Evolutionary conservation across 176 grass and related monocot genomes (phyloP).

Genomic region (Hsuehochloa calcarea): DNA sequence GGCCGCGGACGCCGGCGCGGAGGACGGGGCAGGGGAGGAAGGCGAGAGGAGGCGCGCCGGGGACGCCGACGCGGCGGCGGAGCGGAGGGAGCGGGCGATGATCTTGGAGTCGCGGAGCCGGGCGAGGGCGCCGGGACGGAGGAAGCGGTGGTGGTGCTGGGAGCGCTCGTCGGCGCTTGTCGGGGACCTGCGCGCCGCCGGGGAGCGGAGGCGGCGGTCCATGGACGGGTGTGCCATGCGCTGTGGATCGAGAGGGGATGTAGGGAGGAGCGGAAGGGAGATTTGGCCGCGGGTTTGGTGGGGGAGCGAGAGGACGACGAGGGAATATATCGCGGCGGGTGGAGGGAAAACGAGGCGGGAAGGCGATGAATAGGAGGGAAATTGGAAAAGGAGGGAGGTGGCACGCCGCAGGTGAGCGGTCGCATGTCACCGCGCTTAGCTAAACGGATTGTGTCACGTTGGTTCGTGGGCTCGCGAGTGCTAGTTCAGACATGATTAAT

Average conservation of each 20-base stretch:
- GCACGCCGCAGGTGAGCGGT: not conserved
- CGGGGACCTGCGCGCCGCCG: conserved; percentile 26
- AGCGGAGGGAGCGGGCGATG: conserved; percentile 59
- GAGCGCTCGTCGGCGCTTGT: conserved; percentile 33
- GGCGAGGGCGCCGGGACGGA: conserved; percentile 71
- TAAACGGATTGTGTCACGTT: too few relatives aligned
- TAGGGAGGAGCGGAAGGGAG: not conserved
- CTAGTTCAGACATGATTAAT: too few relatives aligned
- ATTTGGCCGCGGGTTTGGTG: conserved; percentile 3
- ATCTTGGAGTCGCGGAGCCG: conserved; percentile 77
- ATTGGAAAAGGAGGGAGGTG: conserved; percentile 30
- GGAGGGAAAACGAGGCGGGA: conserved; percentile 43
- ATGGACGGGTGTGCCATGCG: conserved; percentile 7
- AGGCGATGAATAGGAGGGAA: conserved; percentile 6
- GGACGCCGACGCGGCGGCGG: not conserved
- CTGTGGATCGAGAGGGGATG: not conserved
- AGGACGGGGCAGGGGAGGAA: not conserved
- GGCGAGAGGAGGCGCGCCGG: not conserved
- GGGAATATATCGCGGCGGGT: not conserved
- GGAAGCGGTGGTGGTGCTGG: conserved; percentile 54
- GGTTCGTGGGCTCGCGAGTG: too few relatives aligned
- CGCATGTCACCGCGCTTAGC: too few relatives aligned
- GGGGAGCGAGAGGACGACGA: not conserved
- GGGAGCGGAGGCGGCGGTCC: conserved; percentile 43
- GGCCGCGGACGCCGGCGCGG: not conserved